phyloP scores from a whole-genome alignment of 441 rosid species.

The Gossypium davidsonii region DNA sequence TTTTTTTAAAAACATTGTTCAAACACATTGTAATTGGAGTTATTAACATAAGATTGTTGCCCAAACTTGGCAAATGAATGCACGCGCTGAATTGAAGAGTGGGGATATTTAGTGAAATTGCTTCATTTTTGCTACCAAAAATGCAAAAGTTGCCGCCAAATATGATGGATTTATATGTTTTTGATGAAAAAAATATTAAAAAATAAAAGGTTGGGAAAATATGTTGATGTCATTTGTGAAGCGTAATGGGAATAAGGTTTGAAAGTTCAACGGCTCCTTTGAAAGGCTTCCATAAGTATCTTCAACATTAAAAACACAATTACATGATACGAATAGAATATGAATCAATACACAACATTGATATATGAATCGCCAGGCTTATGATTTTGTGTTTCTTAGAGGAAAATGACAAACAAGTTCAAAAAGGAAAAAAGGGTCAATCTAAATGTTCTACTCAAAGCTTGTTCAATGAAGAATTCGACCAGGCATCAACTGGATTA shows the following conservation, averaged over 20 bases:
- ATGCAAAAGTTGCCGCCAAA: slow-evolving; percentile 33
- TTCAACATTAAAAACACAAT: no score
- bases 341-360: neutral
- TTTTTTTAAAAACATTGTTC: neutral
- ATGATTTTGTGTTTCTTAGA: neutral
- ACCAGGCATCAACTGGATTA: slow-evolving; percentile 3
- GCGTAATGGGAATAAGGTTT: neutral
- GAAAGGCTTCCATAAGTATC: neutral
- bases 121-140: slow-evolving; percentile 16
- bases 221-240: neutral
- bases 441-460: neutral
- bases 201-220: neutral
- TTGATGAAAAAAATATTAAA: no score
- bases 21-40: neutral
- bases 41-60: no score
- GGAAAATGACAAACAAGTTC: neutral
- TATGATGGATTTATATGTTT: neutral
- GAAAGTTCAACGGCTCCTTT: slow-evolving; percentile 3
- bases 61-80: neutral
- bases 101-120: neutral
- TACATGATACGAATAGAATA: no score
- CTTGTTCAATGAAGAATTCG: neutral
- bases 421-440: neutral
- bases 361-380: neutral
- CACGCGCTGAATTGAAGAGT: slow-evolving; percentile 7